phyloP scores from a whole-genome alignment of 768 basidiomycete genomes.

The Trametes punicea region DNA sequence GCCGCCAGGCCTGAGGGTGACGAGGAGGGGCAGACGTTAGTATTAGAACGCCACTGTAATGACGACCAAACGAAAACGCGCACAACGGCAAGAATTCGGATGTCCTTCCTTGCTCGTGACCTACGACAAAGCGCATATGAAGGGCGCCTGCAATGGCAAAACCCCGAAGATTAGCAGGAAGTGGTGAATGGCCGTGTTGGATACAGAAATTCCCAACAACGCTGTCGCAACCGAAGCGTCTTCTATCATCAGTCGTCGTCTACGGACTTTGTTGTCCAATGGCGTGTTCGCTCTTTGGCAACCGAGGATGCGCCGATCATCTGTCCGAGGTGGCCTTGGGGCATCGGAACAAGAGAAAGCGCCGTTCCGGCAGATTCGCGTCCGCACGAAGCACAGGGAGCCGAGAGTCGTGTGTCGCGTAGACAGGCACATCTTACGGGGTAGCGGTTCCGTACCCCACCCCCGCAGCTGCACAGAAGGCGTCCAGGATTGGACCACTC shows the following conservation, averaged over 20 bases:
- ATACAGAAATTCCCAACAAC: neutral
- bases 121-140: neutral
- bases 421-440: neutral
- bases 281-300: neutral
- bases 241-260: constrained; percentile 1
- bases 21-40: neutral
- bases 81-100: constrained; percentile 28
- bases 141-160: neutral
- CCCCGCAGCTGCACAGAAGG: constrained; percentile 4
- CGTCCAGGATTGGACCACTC: neutral
- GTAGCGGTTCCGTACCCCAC: constrained; percentile 14
- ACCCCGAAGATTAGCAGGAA: constrained; percentile 16
- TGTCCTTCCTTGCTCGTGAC: constrained; percentile 23
- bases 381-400: neutral
- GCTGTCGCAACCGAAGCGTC: neutral
- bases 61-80: neutral
- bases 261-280: constrained; percentile 4
- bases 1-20: neutral
- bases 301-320: constrained; percentile 21
- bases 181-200: neutral
- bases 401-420: neutral
- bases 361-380: neutral
- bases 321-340: constrained; percentile 8
- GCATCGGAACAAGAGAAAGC: neutral
- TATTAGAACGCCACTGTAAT: neutral